Percentiles rank a stretch among this genome's conserved stretches.
phyloP scores from a whole-genome alignment of 2,329 filamentous ascomycete species.

The Microsporum audouinii region DNA sequence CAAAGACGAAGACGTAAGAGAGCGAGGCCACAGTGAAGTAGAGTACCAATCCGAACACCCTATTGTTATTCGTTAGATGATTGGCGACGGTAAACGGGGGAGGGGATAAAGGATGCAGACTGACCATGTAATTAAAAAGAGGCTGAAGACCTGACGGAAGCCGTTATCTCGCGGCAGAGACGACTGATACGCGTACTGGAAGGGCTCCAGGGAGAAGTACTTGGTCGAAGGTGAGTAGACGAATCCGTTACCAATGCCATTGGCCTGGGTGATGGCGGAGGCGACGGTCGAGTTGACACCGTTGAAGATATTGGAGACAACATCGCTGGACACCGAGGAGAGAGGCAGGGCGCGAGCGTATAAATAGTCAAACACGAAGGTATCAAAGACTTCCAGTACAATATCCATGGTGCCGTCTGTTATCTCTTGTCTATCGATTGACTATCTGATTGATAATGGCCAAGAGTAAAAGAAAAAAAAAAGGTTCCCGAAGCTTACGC shows the following conservation, averaged over 20 bases:
- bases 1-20: conserved; percentile 82
- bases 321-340: conserved; percentile 30
- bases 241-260: conserved; percentile 22
- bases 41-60: conserved; percentile 71
- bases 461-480: neutral
- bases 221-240: conserved; percentile 60
- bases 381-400: conserved; percentile 75
- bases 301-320: conserved; percentile 40
- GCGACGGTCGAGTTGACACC: conserved; percentile 44
- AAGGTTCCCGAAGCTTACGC: neutral
- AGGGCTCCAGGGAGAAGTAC: conserved; percentile 58
- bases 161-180: conserved; percentile 65
- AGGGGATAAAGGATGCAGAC: conserved; percentile 10
- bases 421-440: neutral
- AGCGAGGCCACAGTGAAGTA: conserved; percentile 77
- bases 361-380: conserved; percentile 64
- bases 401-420: conserved; percentile 59
- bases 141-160: conserved; percentile 58
- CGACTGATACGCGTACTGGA: conserved; percentile 67
- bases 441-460: neutral
- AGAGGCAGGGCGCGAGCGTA: conserved; percentile 61
- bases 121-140: conserved; percentile 83
- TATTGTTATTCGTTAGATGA: conserved; percentile 29
- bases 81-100: neutral
- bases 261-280: conserved; percentile 43